A percentile compares a stretch with the other conserved stretches of the same genome.
phyloP scores from a whole-genome alignment of 352 stramenopile genomes.

The Globisporangium acanthophoron region DNA sequence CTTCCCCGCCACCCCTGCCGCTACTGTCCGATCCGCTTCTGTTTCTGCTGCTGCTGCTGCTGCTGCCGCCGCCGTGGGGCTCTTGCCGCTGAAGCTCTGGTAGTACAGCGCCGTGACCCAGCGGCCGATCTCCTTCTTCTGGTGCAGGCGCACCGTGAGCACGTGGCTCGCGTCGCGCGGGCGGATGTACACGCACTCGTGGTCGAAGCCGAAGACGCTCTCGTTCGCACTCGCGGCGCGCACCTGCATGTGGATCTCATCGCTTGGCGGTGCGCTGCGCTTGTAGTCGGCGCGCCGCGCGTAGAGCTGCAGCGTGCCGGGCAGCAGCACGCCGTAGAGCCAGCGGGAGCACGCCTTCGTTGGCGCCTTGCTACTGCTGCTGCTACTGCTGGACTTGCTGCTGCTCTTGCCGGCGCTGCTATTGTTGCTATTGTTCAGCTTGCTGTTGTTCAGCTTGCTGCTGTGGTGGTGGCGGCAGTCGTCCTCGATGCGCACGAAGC shows the following conservation, averaged over 20 bases:
- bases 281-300: conserved; percentile 55
- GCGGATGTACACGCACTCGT: conserved; percentile 56
- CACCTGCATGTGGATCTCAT: conserved; percentile 37
- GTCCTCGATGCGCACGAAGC: conserved; percentile 53
- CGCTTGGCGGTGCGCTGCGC: conserved; percentile 36
- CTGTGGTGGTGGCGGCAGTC: conserved; percentile 15
- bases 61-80: neutral
- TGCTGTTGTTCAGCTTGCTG: neutral
- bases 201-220: conserved; percentile 54
- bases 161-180: conserved; percentile 30
- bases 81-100: conserved; percentile 28
- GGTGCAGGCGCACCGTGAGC: conserved; percentile 45
- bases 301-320: conserved; percentile 42
- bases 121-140: conserved; percentile 56
- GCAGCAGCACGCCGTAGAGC: conserved; percentile 47
- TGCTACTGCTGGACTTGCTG: neutral
- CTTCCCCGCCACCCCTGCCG: neutral
- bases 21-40: neutral
- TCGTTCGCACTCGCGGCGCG: conserved; percentile 30
- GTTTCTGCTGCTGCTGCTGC: neutral
- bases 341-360: conserved; percentile 42
- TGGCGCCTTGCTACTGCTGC: neutral
- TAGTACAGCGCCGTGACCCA: conserved; percentile 65
- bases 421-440: neutral
- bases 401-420: neutral